Evolutionary conservation across 2,329 filamentous ascomycete species (phyloP).

Genomic region (Arthrobotrys sinensis): DNA sequence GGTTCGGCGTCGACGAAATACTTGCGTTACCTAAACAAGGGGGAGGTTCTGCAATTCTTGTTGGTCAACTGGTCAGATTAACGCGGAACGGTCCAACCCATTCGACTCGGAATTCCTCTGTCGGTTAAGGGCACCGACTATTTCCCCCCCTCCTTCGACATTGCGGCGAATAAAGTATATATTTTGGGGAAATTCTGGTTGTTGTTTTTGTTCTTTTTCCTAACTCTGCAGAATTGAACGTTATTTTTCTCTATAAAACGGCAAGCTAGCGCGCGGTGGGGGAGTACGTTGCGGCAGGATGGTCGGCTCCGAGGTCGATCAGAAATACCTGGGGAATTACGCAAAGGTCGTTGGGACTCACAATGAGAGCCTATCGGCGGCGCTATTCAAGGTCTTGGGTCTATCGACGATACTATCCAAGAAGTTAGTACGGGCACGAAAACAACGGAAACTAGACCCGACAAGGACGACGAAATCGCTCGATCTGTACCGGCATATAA

Average conservation of each 20-base stretch:
- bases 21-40: conserved; percentile 56
- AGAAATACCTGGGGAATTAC: conserved; percentile 93
- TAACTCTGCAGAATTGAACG: conserved; percentile 24
- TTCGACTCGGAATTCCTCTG: conserved; percentile 56
- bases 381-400: conserved; percentile 91
- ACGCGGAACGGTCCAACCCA: conserved; percentile 59
- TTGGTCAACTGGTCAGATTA: conserved; percentile 48
- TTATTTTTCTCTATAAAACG: conserved; percentile 29
- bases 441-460: conserved; percentile 84
- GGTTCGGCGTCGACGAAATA: conserved; percentile 53
- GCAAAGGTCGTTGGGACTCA: conserved; percentile 83
- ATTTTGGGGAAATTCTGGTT: conserved; percentile 17
- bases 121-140: conserved; percentile 50
- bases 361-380: conserved; percentile 83
- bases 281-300: conserved; percentile 70
- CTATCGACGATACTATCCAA: conserved; percentile 89
- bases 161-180: conserved; percentile 34
- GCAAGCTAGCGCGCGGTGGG: conserved; percentile 50
- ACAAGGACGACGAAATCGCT: conserved; percentile 84
- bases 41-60: conserved; percentile 54
- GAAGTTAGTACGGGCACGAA: conserved; percentile 85
- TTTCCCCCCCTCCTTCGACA: conserved; percentile 10
- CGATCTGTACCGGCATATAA: conserved; percentile 88
- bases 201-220: conserved; percentile 25
- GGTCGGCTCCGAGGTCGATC: conserved; percentile 97